Base-by-base conservation (phyloP, 2,329 filamentous ascomycete species). In the Domatiomyces globalis region DNA sequence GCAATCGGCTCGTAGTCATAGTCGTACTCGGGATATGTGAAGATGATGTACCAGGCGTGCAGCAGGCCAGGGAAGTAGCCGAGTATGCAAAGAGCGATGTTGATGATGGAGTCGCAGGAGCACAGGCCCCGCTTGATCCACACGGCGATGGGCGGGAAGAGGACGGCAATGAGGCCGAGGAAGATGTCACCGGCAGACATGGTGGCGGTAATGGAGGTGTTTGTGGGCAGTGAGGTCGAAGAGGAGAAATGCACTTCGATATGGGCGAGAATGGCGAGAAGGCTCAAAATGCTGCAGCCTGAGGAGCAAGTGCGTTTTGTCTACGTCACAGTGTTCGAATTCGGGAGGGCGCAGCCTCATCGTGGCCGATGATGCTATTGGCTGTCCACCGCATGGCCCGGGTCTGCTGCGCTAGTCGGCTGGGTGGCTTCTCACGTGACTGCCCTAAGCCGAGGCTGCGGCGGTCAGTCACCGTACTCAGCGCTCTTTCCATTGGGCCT, bases 11-110 rank as follows among this genome's bases (percentile, higher is more conserved):
- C 67, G 50, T 72, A 66, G 56, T 84, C 79, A 67, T 77, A 78
- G 53, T 82, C 75, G 60, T 71, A 69, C 55, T 95, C 90, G 53
- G 92, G 92, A 67, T 84, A 86, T 65, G 86, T 84, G 63, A 86
- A 79, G 69, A 98, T 95, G 69, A 96, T 94, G 76, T 96, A 98
- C 90, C 92, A 96, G 56, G 89, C 80, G 72, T 98, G 92, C 2
- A 98, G 73, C 48, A 96, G 83, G 55, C 90, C 90, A 18, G 90
- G 90, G 54, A 96, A 69, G 64, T 76, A 87, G 62, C 83, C 85
- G 19, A 90, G 79, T 50, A 80, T 66, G 69, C 85, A 92, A 62
- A 96, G 87, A 46, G 89, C 83, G 67, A 96, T 83, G 73, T 98
- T 98, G 74, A 98, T 94, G 62, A 96, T 64, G 7, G 85, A 90